Evolutionary conservation across 202 grass and related monocot species (phyloP), one percentile per base, ranked within the genome.

Genomic region (Zoysia matrella): DNA sequence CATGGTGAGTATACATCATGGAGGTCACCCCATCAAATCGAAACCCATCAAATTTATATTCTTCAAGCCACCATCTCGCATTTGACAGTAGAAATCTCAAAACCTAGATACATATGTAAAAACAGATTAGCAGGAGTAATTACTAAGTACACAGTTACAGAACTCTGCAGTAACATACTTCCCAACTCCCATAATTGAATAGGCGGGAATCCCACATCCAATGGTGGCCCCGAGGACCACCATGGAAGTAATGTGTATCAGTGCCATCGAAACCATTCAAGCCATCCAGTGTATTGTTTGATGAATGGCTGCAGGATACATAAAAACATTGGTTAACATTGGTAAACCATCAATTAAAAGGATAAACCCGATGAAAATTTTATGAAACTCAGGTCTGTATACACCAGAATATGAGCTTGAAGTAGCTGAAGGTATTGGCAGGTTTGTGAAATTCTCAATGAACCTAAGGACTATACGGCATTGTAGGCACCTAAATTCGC

Each of bases 1-100:
- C 94, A 90, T 97, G 88, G 76, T 97, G 94, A 39, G 92, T 94
- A 80, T 97, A 97, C 94, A 97, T 97, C 94, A 97, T 97, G 78
- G 94, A 97, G 47, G 94, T 97, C 75, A 97, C 86, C 9, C 94
- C 94, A 90, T 97, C 94, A 88, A 97, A 97, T 87, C 94, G 84
- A 52, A 97, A 97, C 9, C 94, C 94, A 88, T 97, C 94, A 30
- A 97, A 97, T 82, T 94, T 94, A 67, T 97, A 97, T 83, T 97
- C 94, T 47, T 94, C 90, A 45, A 97, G 90, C 94, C 94, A 97
- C 94, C 94, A 97, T 86, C 94, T 94, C 6, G 94, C 90, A 79
- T 97, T 97, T 73, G 94, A 97, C 73, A 97, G 71, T 61, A 97
- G 75, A 75, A 84, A 97, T 89, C 94, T 94, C 65, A 97, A 30